A percentile compares a stretch with the other conserved stretches of the same genome.
Conservation (phyloP, 352 stramenopile species). For the Phytopythium cucurbitacearum region DNA sequence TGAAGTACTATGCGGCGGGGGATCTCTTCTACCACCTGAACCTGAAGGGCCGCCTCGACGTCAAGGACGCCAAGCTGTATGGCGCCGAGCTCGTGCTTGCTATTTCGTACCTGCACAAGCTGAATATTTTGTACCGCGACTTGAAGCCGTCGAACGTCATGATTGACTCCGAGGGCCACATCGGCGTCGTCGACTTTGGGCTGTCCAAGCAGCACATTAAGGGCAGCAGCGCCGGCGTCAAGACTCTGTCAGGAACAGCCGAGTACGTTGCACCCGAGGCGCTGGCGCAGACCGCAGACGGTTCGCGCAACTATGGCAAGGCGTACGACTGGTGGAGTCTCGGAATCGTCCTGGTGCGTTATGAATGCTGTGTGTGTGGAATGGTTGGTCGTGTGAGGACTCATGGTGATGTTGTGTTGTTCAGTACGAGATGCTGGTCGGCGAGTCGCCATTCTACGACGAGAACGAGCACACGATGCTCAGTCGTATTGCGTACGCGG, state of each 20-base stretch:
- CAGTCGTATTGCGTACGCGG: constrained; percentile 72
- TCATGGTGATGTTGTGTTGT: neutral
- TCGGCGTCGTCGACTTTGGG: constrained; percentile 87
- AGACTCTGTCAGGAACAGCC: constrained; percentile 81
- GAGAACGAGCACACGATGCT: constrained; percentile 89
- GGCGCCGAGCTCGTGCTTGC: constrained; percentile 82
- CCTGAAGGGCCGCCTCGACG: constrained; percentile 59
- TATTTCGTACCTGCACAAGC: constrained; percentile 86
- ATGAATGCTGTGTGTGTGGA: constrained; percentile 1
- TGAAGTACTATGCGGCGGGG: constrained; percentile 88
- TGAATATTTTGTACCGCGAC: constrained; percentile 88
- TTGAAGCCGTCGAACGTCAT: constrained; percentile 89
- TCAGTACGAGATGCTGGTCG: constrained; percentile 87
- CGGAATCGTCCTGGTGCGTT: constrained; percentile 78
- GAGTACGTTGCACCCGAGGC: constrained; percentile 87
- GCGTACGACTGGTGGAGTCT: constrained; percentile 90
- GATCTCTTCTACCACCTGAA: constrained; percentile 89
- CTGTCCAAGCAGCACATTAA: constrained; percentile 89
- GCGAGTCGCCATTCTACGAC: constrained; percentile 86
- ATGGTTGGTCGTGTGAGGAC: constrained; percentile 3
- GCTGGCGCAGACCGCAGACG: constrained; percentile 74
- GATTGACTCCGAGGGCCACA: constrained; percentile 87
- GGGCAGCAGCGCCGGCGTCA: constrained; percentile 78
- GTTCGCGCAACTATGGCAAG: constrained; percentile 83
- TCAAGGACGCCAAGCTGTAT: constrained; percentile 72